Conservation (phyloP, 495 filamentous ascomycete species). For the Emericellopsis terricola region DNA sequence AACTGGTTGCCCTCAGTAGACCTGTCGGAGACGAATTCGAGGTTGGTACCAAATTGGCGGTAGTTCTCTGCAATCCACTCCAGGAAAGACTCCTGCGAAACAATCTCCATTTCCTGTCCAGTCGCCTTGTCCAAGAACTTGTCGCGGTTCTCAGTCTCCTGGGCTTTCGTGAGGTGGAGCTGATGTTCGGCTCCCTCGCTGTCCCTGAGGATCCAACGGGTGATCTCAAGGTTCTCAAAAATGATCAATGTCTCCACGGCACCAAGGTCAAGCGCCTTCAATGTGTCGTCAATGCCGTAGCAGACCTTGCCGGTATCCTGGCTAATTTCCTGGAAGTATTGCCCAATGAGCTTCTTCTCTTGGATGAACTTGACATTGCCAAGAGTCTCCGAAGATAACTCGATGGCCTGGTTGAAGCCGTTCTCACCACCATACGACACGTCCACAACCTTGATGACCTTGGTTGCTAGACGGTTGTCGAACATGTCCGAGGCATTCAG, state of each 20-base stretch:
- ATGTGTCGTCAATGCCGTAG: constrained; percentile 93
- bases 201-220: constrained; percentile 73
- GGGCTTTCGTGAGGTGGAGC: constrained; percentile 73
- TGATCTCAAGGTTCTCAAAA: constrained; percentile 93
- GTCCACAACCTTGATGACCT: constrained; percentile 98
- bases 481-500: constrained; percentile 96
- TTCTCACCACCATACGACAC: constrained; percentile 98
- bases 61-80: constrained; percentile 98
- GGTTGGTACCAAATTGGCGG: constrained; percentile 88
- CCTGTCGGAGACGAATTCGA: constrained; percentile 94
- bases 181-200: constrained; percentile 50
- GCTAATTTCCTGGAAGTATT: constrained; percentile 97
- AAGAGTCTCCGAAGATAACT: constrained; percentile 85
- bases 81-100: constrained; percentile 73
- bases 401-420: constrained; percentile 98
- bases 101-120: constrained; percentile 88
- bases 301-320: constrained; percentile 91
- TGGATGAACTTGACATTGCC: constrained; percentile 99
- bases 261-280: constrained; percentile 93
- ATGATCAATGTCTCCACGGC: constrained; percentile 90
- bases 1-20: constrained; percentile 98
- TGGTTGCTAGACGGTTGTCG: constrained; percentile 70
- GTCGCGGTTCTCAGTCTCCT: constrained; percentile 56
- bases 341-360: constrained; percentile 97
- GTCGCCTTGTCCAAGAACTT: constrained; percentile 89